phyloP scores from a whole-genome alignment of 139 green algal genomes.

The Pseudopediastrum boryanum region DNA sequence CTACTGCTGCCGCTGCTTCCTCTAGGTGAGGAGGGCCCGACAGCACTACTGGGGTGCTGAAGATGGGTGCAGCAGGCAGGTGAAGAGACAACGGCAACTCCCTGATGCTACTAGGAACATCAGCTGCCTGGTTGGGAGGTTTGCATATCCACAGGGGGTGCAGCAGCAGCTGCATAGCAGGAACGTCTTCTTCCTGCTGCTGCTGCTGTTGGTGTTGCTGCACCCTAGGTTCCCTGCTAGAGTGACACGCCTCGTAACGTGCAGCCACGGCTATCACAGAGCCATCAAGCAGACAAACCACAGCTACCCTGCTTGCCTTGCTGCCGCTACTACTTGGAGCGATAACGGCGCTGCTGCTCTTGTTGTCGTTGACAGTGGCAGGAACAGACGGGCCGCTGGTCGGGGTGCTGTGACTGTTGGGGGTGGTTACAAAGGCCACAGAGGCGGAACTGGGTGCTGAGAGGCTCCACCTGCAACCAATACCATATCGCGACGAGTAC shows the following conservation, averaged over 20 bases:
- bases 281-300: conserved; percentile 12
- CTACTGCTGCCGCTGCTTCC: neutral
- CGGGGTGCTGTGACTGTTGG: no score
- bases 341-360: no score
- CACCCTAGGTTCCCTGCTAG: neutral
- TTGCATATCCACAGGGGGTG: neutral
- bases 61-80: neutral
- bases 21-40: neutral
- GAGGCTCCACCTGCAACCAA: neutral
- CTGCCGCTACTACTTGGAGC: no score
- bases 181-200: neutral
- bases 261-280: neutral
- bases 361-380: no score
- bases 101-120: no score
- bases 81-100: neutral
- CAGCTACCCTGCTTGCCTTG: no score
- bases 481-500: no score
- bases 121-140: no score
- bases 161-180: neutral
- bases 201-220: conserved; percentile 6
- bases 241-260: neutral
- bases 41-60: conserved; percentile 1
- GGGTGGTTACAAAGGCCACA: conserved; percentile 7
- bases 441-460: conserved; percentile 9
- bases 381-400: no score